Base-by-base conservation (phyloP, 2,329 filamentous ascomycete genomes). In the Venturia nashicola region DNA sequence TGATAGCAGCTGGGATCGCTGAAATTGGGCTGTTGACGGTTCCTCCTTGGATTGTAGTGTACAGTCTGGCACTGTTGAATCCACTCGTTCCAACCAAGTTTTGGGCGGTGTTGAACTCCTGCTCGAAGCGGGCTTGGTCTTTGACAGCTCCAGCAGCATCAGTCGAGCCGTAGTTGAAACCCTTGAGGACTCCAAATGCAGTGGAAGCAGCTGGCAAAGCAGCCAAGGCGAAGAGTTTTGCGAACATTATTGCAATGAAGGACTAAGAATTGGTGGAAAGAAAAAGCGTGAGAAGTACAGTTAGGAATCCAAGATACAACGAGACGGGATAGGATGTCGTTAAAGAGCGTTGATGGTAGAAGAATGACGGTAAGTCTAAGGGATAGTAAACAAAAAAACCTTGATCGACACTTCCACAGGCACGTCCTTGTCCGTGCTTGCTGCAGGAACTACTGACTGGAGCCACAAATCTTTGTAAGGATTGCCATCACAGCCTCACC, bases 1-100 rank as follows among this genome's bases (percentile, higher is more conserved):
- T 83, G 75, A 96, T 91, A 70, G 91, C 91, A 54, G 91, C 91
- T 51, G 87, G 88, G 67, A 96, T 90, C 68, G 71, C 89, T 48
- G 82, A 79, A 71, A 88, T 91, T 69, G 85, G 81, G 39, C 80
- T 80, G 75, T 82, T 86, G 67, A 82, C 75, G 6, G 87, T 86
- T 67, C 84, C 86, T 34, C 76, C 82, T 81, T 91, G 88, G 60
- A 88, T 80, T 82, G 85, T 90, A 68, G 88, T 90, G 76, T 88
- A 91, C n/a, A 91, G 79, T 66, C 88, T 85, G 54, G 86, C 87
- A 66, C 83, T 86, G 69, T 78, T 88, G 78, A 88, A 90, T 57
- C 84, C 84, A 27, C 79, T 76, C 63, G 86, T 85, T 55, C 86
- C 86, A 27, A 80, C 78, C 18, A 92, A 83, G 61, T 77, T 78